Conservation (phyloP, 2,329 filamentous ascomycete species). For the Talaromyces sp. region DNA sequence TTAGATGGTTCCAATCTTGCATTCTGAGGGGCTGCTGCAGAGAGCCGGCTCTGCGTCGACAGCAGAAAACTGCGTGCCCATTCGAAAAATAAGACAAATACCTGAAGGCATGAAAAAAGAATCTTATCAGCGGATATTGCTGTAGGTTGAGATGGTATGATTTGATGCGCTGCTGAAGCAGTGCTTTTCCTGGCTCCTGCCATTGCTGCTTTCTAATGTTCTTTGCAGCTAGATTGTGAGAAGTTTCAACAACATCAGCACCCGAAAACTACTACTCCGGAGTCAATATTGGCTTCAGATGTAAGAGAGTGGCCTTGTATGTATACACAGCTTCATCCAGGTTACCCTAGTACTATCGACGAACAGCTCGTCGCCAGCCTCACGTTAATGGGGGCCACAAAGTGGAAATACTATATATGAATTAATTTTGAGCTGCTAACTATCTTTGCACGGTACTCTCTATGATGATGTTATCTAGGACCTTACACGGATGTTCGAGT, state of each 20-base stretch:
- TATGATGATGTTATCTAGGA: not conserved
- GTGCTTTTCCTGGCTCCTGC: not conserved
- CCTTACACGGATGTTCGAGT: not conserved
- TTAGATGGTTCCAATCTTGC: not conserved
- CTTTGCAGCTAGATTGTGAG: not conserved
- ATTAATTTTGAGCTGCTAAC: not conserved
- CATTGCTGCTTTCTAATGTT: not conserved
- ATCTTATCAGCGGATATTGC: not conserved
- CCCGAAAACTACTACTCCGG: not conserved
- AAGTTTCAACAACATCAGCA: not conserved
- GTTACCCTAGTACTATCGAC: not conserved
- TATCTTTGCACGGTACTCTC: not conserved
- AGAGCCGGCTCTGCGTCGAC: not conserved
- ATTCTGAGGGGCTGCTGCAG: not conserved
- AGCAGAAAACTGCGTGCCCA: not conserved
- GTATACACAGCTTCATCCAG: not conserved
- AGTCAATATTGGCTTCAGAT: not conserved
- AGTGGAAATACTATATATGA: not conserved
- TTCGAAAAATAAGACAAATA: not conserved
- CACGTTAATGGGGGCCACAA: not conserved
- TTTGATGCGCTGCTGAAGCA: not conserved
- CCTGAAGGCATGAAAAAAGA: not conserved
- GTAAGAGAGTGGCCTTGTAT: not conserved
- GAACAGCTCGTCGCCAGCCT: not conserved
- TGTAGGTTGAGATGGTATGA: not conserved